Base-by-base conservation (phyloP, 192 early-diverging fungal species). In the Coemansia sp. region DNA sequence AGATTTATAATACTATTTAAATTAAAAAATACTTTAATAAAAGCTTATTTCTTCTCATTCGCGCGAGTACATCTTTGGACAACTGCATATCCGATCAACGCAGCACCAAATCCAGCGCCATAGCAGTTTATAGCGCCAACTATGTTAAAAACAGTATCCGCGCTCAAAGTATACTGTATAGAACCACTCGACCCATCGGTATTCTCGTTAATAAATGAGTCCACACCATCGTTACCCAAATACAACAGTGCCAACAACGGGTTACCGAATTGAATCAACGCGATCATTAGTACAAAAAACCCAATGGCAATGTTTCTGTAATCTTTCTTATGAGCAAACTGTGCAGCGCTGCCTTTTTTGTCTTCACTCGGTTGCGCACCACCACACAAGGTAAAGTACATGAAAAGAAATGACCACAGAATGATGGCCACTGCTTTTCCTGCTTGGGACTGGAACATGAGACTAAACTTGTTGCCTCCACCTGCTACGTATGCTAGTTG, bases 221-320 rank as follows among this genome's bases (percentile, higher is more conserved):
- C 21, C 0, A 11, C 19, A 9, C 43, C 48, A 2, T 29, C 27
- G 21, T 50, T 32, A 4, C 60, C 60, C 7, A 61, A n/a, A 25
- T 19, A 61, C 23, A 61, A 4, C 6, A 50, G 19, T 12, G 47
- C 17, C 29, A 61, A 47, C 60, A 61, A 29, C 4, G 60, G 60
- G 17, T 50, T 50, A 6, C 47, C 60, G 8, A 38, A 48, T 17
- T 27, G 24, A 8, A 61, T 8, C 4, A 61, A 21, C 5, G 25
- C 25, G 17, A 49, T 50, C 0, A 51, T 41, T 0, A 51, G 15
- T 11, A 50, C 1, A n/a, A 61, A 61, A 9, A 61, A 32, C 2
- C 47, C 60, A 35, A 50, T 48, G 7, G 32, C 32, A 21, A 27
- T 2, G 21, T 37, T 47, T 48, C 48, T 61, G 15, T 12, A 10